Conservation (phyloP, 768 basidiomycete species). For the Calocybe cyanea region DNA sequence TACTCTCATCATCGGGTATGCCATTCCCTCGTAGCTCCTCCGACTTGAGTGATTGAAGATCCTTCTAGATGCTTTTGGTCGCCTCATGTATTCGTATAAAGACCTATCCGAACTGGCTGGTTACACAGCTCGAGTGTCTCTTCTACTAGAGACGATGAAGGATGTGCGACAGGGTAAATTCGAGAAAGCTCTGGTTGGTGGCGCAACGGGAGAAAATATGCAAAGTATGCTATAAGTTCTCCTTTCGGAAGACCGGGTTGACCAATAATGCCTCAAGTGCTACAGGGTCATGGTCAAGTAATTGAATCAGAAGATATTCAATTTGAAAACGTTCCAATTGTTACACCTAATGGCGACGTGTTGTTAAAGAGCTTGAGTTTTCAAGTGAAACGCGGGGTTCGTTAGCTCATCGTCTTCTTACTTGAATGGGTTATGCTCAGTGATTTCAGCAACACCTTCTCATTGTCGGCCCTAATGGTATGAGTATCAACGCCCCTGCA, state of each 20-base stretch:
- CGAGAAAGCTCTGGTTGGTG: constrained; percentile 82
- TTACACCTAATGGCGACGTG: constrained; percentile 94
- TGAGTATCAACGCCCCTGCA: constrained; percentile 4
- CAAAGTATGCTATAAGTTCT: constrained; percentile 49
- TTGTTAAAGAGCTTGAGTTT: constrained; percentile 84
- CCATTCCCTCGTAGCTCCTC: neutral
- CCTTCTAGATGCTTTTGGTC: constrained; percentile 79
- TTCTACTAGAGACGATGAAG: constrained; percentile 85
- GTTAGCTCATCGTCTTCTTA: constrained; percentile 11
- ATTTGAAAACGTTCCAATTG: constrained; percentile 91
- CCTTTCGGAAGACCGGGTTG: neutral
- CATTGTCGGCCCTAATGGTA: constrained; percentile 93
- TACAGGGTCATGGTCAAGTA: constrained; percentile 73
- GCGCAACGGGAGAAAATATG: constrained; percentile 70
- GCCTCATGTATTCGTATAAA: constrained; percentile 97
- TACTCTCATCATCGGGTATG: constrained; percentile 81
- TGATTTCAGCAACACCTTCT: constrained; percentile 77
- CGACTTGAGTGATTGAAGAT: neutral
- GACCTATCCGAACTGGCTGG: constrained; percentile 95
- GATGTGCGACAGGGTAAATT: constrained; percentile 83
- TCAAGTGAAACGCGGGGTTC: constrained; percentile 81
- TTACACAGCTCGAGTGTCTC: constrained; percentile 88
- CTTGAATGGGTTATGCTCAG: constrained; percentile 5
- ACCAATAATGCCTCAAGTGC: constrained; percentile 42
- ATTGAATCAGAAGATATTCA: constrained; percentile 85